Evolutionary conservation across 2,329 filamentous ascomycete genomes (phyloP).

Genomic region (Pezicula radicicola): DNA sequence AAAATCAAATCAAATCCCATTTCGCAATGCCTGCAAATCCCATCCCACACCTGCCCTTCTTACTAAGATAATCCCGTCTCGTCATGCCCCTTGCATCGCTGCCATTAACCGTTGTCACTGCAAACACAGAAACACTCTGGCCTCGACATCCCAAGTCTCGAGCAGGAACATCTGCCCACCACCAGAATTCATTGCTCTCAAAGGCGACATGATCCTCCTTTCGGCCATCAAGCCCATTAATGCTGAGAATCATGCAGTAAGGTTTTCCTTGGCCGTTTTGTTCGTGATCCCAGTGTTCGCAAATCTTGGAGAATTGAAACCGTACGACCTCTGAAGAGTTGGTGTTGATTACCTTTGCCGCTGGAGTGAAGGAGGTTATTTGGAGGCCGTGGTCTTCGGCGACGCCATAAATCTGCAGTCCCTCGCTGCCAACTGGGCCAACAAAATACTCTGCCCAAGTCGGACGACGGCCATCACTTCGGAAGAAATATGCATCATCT

Average conservation of each 20-base stretch:
- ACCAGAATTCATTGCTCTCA: slow-evolving; percentile 74
- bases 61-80: slow-evolving; percentile 21
- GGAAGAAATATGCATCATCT: slow-evolving; percentile 68
- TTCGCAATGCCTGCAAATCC: slow-evolving; percentile 23
- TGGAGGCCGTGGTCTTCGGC: slow-evolving; percentile 49
- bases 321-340: slow-evolving; percentile 58
- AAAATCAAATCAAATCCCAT: slow-evolving; percentile 25
- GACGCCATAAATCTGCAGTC: slow-evolving; percentile 43
- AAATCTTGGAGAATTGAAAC: slow-evolving; percentile 78
- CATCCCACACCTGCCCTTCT: slow-evolving; percentile 26
- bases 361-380: slow-evolving; percentile 59
- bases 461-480: slow-evolving; percentile 63
- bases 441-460: slow-evolving; percentile 82
- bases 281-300: slow-evolving; percentile 79
- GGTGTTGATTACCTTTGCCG: slow-evolving; percentile 56
- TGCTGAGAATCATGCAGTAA: slow-evolving; percentile 67
- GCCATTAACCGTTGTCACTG: slow-evolving; percentile 49
- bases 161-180: slow-evolving; percentile 74
- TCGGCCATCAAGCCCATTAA: slow-evolving; percentile 63
- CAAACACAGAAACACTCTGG: slow-evolving; percentile 62
- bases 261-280: slow-evolving; percentile 62
- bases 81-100: slow-evolving; percentile 26
- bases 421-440: slow-evolving; percentile 50
- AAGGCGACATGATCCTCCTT: slow-evolving; percentile 69
- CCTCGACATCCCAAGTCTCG: slow-evolving; percentile 65